Percentiles rank a stretch among this genome's conserved stretches.
These are phyloP conservation scores for Wickerhamiella allomyrinae DNA, from an alignment of 805 yeast species.

Conservation along the genomic window DNA sequence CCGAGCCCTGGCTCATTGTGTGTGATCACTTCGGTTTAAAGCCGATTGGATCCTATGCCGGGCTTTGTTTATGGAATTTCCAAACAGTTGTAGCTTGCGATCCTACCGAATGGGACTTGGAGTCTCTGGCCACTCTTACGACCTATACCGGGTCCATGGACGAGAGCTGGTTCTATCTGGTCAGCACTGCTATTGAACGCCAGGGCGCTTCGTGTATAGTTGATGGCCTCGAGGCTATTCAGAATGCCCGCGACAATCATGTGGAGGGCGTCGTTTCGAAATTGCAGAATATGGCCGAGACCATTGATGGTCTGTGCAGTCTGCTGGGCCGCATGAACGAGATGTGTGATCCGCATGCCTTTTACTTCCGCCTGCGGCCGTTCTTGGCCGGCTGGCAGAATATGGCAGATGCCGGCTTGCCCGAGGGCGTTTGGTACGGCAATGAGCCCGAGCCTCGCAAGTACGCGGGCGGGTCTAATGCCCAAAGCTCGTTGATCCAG, in stretches of 20 bases:
- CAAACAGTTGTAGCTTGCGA: conserved; percentile 35
- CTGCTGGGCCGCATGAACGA: conserved; percentile 74
- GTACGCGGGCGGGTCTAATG: conserved; percentile 86
- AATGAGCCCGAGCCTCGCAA: conserved; percentile 39
- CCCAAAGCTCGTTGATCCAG: conserved; percentile 82
- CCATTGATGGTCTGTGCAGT: conserved; percentile 58
- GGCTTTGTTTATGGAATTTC: conserved; percentile 81
- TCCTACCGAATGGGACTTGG: conserved; percentile 36
- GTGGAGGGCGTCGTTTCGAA: conserved; percentile 28
- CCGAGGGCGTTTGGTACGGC: conserved; percentile 68
- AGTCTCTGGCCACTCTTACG: conserved; percentile 60
- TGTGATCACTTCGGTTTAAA: conserved; percentile 56
- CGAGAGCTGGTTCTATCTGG: conserved; percentile 87
- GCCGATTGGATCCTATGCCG: conserved; percentile 79
- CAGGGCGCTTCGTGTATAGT: conserved; percentile 61
- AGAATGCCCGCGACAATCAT: conserved; percentile 37
- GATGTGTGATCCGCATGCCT: conserved; percentile 87
- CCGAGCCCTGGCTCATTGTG: conserved; percentile 53
- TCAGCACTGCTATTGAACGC: conserved; percentile 73
- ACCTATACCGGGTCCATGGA: conserved; percentile 85
- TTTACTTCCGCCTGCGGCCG: conserved; percentile 76
- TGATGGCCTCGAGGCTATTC: conserved; percentile 54
- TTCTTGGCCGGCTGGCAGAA: conserved; percentile 89
- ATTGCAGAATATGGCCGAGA: conserved; percentile 56
- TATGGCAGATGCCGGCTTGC: conserved; percentile 75